These are phyloP conservation scores for Daedalea quercina DNA, from an alignment of 768 basidiomycete species.

Conservation along the genomic window DNA sequence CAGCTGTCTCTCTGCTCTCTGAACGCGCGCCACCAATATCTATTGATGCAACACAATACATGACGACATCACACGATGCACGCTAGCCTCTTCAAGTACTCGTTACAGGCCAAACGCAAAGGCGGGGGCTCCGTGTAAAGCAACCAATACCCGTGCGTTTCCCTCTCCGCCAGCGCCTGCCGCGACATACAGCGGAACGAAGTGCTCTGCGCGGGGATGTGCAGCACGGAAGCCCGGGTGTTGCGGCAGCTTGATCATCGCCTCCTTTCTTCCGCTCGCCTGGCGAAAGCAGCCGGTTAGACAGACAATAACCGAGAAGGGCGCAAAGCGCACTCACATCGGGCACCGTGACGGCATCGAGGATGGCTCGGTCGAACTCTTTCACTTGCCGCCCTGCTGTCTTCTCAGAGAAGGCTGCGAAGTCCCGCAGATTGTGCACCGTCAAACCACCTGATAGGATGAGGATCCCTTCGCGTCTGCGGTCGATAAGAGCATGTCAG, in stretches of 20 bases:
- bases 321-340: constrained; percentile 36
- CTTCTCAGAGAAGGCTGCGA: constrained; percentile 39
- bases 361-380: constrained; percentile 53
- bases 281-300: constrained; percentile 16
- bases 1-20: too few species aligned
- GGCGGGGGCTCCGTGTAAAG: constrained; percentile 54
- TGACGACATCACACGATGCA: too few species aligned
- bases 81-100: not conserved
- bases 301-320: not conserved
- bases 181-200: constrained; percentile 73
- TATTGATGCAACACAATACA: too few species aligned
- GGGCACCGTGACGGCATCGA: constrained; percentile 42
- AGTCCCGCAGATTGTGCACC: constrained; percentile 60
- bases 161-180: constrained; percentile 65
- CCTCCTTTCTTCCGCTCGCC: constrained; percentile 46
- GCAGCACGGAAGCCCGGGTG: constrained; percentile 59
- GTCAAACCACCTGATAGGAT: constrained; percentile 67
- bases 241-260: constrained; percentile 44
- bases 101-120: constrained; percentile 60
- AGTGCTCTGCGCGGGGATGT: constrained; percentile 78
- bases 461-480: constrained; percentile 58
- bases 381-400: constrained; percentile 42
- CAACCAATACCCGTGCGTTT: constrained; percentile 40
- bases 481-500: not conserved
- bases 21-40: too few species aligned